Percentiles rank a stretch among this genome's conserved stretches.
These are phyloP conservation scores for Diaporthe ampelina DNA, from an alignment of 2,329 filamentous ascomycete species.

Conservation along the genomic window DNA sequence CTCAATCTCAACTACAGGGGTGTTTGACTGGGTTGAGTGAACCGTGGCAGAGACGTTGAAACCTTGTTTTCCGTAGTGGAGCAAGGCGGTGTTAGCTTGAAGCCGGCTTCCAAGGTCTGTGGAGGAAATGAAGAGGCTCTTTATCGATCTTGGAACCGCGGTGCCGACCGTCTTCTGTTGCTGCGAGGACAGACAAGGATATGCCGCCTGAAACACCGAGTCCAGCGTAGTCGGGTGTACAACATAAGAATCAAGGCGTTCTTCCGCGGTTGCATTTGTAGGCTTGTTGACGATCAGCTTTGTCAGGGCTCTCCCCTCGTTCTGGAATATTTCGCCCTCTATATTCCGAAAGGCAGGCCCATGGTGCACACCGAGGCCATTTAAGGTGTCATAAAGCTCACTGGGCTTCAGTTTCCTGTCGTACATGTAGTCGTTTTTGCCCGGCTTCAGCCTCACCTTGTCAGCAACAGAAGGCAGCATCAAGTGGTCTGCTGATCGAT, in stretches of 20 bases:
- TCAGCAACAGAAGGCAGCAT: neutral
- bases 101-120: constrained; percentile 7
- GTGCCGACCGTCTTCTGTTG: neutral
- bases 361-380: constrained; percentile 41
- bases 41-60: neutral
- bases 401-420: constrained; percentile 38
- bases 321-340: constrained; percentile 11
- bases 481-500: constrained; percentile 50
- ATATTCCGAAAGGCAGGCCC: constrained; percentile 46
- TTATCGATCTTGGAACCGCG: constrained; percentile 29
- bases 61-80: neutral
- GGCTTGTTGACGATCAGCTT: neutral
- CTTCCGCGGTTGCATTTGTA: neutral
- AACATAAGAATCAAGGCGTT: constrained; percentile 19
- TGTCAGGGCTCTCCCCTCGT: constrained; percentile 11
- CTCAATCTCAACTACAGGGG: neutral
- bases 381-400: constrained; percentile 42
- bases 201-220: constrained; percentile 42
- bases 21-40: neutral
- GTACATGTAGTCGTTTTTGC: neutral
- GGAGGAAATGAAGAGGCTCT: neutral
- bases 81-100: neutral
- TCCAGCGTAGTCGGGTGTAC: constrained; percentile 47
- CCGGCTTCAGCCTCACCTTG: constrained; percentile 41
- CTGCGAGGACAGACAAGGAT: constrained; percentile 31